Conservation (phyloP, 345 rosid species). For the Citrus reticulata region DNA sequence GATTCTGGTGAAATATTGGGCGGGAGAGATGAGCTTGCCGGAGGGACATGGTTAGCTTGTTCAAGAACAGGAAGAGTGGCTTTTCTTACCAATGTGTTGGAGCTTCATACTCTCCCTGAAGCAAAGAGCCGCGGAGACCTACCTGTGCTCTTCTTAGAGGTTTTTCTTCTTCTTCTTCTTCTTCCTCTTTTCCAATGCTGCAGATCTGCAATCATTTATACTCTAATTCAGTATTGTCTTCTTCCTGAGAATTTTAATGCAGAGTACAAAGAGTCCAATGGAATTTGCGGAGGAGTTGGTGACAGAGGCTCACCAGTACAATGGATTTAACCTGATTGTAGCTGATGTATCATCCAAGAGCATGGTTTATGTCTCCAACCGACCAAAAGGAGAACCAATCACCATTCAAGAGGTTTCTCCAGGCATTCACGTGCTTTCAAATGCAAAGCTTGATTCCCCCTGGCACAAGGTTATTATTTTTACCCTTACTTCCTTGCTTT, state of each 20-base stretch:
- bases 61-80: constrained; percentile 58
- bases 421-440: constrained; percentile 68
- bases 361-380: constrained; percentile 60
- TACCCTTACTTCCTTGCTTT: not conserved
- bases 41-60: constrained; percentile 77
- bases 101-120: constrained; percentile 44
- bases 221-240: too few relatives aligned
- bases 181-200: not conserved
- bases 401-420: constrained; percentile 48
- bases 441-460: constrained; percentile 53
- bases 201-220: not conserved
- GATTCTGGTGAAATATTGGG: constrained; percentile 47
- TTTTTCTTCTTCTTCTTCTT: not conserved
- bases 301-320: constrained; percentile 46
- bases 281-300: constrained; percentile 54
- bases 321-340: constrained; percentile 61
- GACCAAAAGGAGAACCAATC: constrained; percentile 35
- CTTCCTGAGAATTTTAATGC: not conserved
- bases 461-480: constrained; percentile 44
- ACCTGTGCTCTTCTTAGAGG: constrained; percentile 66
- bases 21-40: constrained; percentile 54
- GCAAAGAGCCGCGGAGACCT: constrained; percentile 65
- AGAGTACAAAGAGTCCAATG: constrained; percentile 51
- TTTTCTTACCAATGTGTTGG: constrained; percentile 63
- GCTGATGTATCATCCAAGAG: constrained; percentile 49